Base-by-base conservation (phyloP, 2,329 filamentous ascomycete species). In the Pestalotiopsis sp. region DNA sequence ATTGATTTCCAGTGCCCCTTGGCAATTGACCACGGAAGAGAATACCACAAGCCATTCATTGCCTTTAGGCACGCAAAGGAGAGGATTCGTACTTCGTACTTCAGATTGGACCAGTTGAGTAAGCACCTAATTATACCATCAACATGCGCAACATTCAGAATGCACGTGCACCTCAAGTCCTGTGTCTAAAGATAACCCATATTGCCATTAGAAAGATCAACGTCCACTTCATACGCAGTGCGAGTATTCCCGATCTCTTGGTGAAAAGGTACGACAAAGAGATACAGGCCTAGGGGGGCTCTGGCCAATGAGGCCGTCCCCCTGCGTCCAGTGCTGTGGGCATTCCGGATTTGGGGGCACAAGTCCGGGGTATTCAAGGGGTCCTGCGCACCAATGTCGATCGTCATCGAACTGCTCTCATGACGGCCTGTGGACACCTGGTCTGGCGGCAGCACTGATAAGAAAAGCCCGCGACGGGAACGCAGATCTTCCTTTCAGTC, bases 401-500 rank as follows among this genome's bases (percentile, higher is more conserved):
- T 64, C 61, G 36, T 64, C 61, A 64, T 64, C 23, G 61, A 23
- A 52, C 41, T 64, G 61, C 61, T 64, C 61, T 64, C 61, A 64
- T 25, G 36, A 49, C 41, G 61, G 61, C 25, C 61, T 23, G 59
- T 62, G 59, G 20, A 40, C 12, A 52, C 45, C 45, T 52, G 45
- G 45, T 52, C 17, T n/a, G 36, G 59, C 14, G 31, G 25, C 17
- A 36, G 27, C 59, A 20, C 31, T 40, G 59, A 62, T 62, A 62
- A 62, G 59, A 40, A 40, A 20, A 36, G 57, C 57, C 31, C 57
- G 27, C 23, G 57, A 59, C 23, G 59, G n/a, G 59, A 40, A 17
- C 31, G 25, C 20, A 20, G 31, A 36, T 38, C 36, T 38, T 40
- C 27, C n/a, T 36, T 23, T 36, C 36, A 62, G 31, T 36, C 31